Evolutionary conservation across 148 eudicot genomes (phyloP), one percentile per base, ranked within the genome.

Genomic region (Oxyria digyna): DNA sequence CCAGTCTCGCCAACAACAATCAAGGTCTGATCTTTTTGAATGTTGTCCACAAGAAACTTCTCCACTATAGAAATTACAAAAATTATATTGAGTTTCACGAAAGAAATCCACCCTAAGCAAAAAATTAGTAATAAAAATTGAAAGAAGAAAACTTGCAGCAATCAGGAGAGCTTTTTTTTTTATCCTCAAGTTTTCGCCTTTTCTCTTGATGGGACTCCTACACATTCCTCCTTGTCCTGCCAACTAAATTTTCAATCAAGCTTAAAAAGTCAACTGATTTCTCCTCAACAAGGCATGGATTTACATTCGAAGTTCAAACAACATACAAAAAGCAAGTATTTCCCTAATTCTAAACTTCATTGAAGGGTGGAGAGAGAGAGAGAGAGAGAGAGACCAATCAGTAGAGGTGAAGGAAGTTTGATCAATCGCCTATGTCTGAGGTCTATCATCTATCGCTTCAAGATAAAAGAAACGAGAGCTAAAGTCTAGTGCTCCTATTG

Each of bases 1-100:
- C 99, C 99, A 63, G 99, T 95, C 81, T 95, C 99, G 69, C 99
- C 99, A 74, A 95, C 97, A 82, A 95, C 87, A 63, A 95, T 91
- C 48, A 91, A 71, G 18, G 79, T 83, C 42, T 81, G 78, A 70
- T 91, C 83, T n/a, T 80, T 84, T 41, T 75, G 78, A 73, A 95
- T 85, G 74, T 85, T 95, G 18, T 88, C 91, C 48, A 95, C 71
- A 40, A 95, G 82, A 40, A 82, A 79, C 73, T 78, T 85, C 83
- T 88, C 91, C 75, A 87, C 97, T 95, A 29, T 1, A 59, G 77
- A 33, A 67, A 75, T 18, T 1, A 11, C 74, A 55, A 71, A n/a
- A 68, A 27, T 24, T 8, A 35, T 8, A 9, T 18, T 20, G 8
- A 66, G 7, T 66, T 37, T 13, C 46, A 33, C n/a, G n/a, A n/a